Percentiles rank a stretch among this genome's conserved stretches.
phyloP scores from a whole-genome alignment of 2,329 filamentous ascomycete species.

The Parastagonospora avenae region DNA sequence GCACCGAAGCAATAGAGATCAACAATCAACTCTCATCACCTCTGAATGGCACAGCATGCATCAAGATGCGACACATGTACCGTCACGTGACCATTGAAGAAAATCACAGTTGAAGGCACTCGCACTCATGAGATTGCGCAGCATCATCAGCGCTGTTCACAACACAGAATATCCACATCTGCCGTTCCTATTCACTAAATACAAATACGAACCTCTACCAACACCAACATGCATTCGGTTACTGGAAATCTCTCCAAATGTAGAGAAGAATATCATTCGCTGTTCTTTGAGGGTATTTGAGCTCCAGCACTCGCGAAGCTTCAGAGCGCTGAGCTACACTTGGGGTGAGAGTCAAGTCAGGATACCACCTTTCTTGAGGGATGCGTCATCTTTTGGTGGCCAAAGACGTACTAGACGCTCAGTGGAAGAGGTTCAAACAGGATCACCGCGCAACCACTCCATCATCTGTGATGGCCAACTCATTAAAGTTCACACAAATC shows the following conservation, averaged over 20 bases:
- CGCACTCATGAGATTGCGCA: constrained; percentile 23
- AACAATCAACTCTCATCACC: too few relatives aligned
- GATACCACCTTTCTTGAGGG: constrained; percentile 4
- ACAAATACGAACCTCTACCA: constrained; percentile 25
- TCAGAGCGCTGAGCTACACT: constrained; percentile 26
- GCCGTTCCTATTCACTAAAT: constrained; percentile 17
- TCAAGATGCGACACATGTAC: neutral
- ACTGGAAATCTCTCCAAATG: constrained; percentile 21
- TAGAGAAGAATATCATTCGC: constrained; percentile 10
- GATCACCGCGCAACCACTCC: constrained; percentile 11
- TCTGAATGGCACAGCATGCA: too few relatives aligned
- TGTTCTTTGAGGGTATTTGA: constrained; percentile 24
- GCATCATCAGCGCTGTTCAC: constrained; percentile 18
- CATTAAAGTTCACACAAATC: constrained; percentile 26
- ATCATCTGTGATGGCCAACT: constrained; percentile 26
- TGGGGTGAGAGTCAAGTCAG: constrained; percentile 20
- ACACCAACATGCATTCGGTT: constrained; percentile 26
- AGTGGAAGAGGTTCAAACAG: neutral
- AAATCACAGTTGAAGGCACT: neutral
- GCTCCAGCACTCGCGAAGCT: constrained; percentile 21
- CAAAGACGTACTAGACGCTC: neutral
- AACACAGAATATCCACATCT: constrained; percentile 12
- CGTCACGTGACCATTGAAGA: neutral
- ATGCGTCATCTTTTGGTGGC: neutral
- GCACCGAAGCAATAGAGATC: too few relatives aligned